Evolutionary conservation across 2,329 filamentous ascomycete species (phyloP), one percentile per base, ranked within the genome.

Genomic region (Colletotrichum trifolii): DNA sequence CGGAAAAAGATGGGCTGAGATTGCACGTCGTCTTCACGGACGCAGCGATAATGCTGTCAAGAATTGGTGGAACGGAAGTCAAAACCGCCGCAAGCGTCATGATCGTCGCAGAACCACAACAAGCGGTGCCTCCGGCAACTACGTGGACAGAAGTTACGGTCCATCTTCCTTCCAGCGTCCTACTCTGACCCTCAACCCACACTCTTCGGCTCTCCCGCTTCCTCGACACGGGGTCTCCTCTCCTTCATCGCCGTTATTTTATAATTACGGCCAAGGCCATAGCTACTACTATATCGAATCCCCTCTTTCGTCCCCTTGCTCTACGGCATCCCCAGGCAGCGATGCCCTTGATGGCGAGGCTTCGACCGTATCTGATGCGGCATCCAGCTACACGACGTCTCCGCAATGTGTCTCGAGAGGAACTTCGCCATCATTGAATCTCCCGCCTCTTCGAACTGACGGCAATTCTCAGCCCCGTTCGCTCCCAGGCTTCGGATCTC

Each of bases 11-110:
- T 97, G 94, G 94, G 94, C 94, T 2, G 93, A 97, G 75, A 97
- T 97, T 73, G 93, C 94, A 48, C 87, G 94, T 69, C 85, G 88
- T 49, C 85, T 97, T 17, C 86, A 90, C 59, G 93, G 93, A 69
- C 90, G 94, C 73, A 97, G 94, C 77, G 94, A 97, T 81, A 97
- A 97, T 73, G 91, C 93, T 35, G 93, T 97, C 68, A 97, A 97
- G 87, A 97, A 97, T 78, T 97, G 94, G 93, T 97, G 92, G 92
- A 97, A 97, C 75, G 94, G 94, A 54, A 92, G 91, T 75, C 91
- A 94, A 85, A 97, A 97, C 80, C 88, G 94, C 73, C 85, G 91
- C 72, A 85, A 83, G 73, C 82, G 89, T 69, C 76, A 82, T 56
- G 75, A 80, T 67, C 77, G 81, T 42, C 75, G 75, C 68, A 80